A percentile compares a stretch with the other conserved stretches of the same genome.
Conservation (phyloP, 768 basidiomycete species). For the Pisolithus orientalis region DNA sequence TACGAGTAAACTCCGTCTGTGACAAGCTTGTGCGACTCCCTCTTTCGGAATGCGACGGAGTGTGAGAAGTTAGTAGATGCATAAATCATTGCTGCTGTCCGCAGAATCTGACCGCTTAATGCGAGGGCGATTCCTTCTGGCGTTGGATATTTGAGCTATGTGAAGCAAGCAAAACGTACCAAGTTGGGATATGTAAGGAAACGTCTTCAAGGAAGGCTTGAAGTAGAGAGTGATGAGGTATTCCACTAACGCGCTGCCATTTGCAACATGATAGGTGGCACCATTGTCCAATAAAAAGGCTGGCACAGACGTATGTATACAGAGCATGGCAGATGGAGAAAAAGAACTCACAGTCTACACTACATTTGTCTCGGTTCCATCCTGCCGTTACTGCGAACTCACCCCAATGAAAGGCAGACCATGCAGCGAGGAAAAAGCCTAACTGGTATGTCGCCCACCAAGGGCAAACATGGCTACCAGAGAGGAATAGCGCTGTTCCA, state of each 20-base stretch:
- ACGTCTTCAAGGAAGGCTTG: conserved; percentile 55
- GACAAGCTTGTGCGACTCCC: conserved; percentile 69
- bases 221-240: conserved; percentile 69
- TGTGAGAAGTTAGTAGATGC: conserved; percentile 94
- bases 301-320: conserved; percentile 26
- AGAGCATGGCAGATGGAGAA: conserved; percentile 1
- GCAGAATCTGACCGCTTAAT: conserved; percentile 65
- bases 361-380: conserved; percentile 91
- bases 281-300: conserved; percentile 95
- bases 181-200: conserved; percentile 48
- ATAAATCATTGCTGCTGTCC: conserved; percentile 94
- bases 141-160: not conserved
- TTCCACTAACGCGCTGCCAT: conserved; percentile 71
- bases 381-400: conserved; percentile 96
- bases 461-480: conserved; percentile 36
- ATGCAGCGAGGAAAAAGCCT: conserved; percentile 76
- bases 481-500: conserved; percentile 44
- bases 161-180: conserved; percentile 37
- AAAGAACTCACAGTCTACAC: conserved; percentile 75
- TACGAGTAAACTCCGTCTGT: conserved; percentile 87
- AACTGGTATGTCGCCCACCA: conserved; percentile 74
- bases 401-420: conserved; percentile 87
- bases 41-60: conserved; percentile 70
- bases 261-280: conserved; percentile 75
- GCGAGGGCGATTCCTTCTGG: conserved; percentile 57